Base-by-base conservation (phyloP, 768 basidiomycete species). In the Podaxis sp. region DNA sequence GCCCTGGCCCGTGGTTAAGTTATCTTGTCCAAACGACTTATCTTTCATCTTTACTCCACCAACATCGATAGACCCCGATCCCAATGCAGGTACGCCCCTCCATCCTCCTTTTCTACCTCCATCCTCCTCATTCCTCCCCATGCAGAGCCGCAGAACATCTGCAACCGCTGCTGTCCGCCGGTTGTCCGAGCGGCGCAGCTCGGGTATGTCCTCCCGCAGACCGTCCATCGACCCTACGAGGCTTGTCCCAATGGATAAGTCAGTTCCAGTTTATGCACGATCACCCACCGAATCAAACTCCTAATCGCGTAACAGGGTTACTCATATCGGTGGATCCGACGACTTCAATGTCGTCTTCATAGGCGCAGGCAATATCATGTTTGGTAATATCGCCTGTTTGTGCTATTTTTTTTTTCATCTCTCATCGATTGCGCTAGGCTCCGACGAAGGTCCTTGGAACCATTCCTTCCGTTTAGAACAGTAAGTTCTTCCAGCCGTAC, bases 321-420 rank as follows among this genome's bases (percentile, higher is more conserved):
- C 76, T 66, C 80, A 84, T 54, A 71, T 86, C 58, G 79, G 79
- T 58, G 88, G 87, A 15, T 75, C 85, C 53, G 85, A 90, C 66
- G 81, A 89, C 70, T 97, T 97, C 82, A 96, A 97, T 73, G 88
- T 98, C 58, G 86, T 96, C 73, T 95, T 96, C 75, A 81, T 98
- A 67, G 96, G 96, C 55, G 96, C 96, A 27, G 96, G 95, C 15
- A 96, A 97, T 77, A 96, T 98, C 78, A 97, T 97, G 94, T 98
- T 98, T 72, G 96, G 95, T 86, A 57, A 60, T 37, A 24, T 40
- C 4, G n/a, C 55, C 49, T 55, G 50, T 25, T 6, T 8, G 12
- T 36, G 38, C 33, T n/a, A 41, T 56, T 47, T 47, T 22, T 54
- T 49, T 22, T 3, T 0, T 0, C 33, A 46, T 47, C 33, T 40